Conservation (phyloP, 2,329 filamentous ascomycete genomes). For the Pseudogymnoascus sp. region DNA sequence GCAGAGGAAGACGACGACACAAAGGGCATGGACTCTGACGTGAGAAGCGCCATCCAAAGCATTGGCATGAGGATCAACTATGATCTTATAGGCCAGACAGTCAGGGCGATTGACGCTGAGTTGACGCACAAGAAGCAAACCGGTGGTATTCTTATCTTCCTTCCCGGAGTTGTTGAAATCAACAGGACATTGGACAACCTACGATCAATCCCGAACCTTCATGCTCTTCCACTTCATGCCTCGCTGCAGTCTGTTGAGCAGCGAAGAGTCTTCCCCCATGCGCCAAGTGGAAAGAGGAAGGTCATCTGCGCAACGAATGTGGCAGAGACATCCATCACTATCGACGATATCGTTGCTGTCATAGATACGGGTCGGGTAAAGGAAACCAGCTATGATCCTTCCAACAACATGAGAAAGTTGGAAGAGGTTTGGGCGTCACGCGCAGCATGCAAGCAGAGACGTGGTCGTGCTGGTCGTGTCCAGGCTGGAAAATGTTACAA, state of each 20-base stretch:
- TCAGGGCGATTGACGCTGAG: slow-evolving; percentile 71
- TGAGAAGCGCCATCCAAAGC: slow-evolving; percentile 63
- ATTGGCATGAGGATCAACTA: slow-evolving; percentile 87
- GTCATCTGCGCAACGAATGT: slow-evolving; percentile 94
- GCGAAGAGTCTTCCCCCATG: slow-evolving; percentile 68
- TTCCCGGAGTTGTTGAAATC: slow-evolving; percentile 89
- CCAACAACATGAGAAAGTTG: slow-evolving; percentile 88
- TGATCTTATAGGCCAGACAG: slow-evolving; percentile 69
- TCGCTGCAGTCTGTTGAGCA: slow-evolving; percentile 85
- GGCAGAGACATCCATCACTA: slow-evolving; percentile 96
- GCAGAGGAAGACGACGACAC: slow-evolving; percentile 39
- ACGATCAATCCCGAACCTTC: slow-evolving; percentile 53
- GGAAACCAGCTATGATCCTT: slow-evolving; percentile 86
- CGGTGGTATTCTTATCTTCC: slow-evolving; percentile 89
- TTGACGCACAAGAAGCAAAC: slow-evolving; percentile 55
- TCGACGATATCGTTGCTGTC: slow-evolving; percentile 92
- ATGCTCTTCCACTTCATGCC: slow-evolving; percentile 83
- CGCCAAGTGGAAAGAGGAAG: slow-evolving; percentile 77
- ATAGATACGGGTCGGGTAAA: slow-evolving; percentile 95
- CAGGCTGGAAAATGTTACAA: slow-evolving; percentile 90
- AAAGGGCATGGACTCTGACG: slow-evolving; percentile 41
- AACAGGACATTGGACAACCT: slow-evolving; percentile 67
- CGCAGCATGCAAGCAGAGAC: slow-evolving; percentile 88
- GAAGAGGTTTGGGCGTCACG: slow-evolving; percentile 93
- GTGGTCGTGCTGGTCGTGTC: slow-evolving; percentile 88